Evolutionary conservation across 2,329 filamentous ascomycete species (phyloP).

Genomic region (Beauveria pseudobassiana): DNA sequence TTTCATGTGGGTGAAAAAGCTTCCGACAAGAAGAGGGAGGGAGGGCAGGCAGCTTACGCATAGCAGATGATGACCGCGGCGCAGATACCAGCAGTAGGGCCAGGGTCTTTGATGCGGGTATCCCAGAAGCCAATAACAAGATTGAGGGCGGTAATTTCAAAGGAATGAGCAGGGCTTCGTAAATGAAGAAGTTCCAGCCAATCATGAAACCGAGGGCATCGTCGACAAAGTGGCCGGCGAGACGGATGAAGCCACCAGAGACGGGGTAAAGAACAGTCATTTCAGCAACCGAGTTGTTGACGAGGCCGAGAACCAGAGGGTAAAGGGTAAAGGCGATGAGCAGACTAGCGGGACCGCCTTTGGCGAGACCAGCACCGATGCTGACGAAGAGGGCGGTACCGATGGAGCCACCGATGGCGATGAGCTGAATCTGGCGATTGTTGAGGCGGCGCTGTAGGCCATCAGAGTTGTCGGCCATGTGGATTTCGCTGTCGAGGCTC

Average conservation of each 20-base stretch:
- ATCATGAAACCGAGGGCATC: constrained; percentile 53
- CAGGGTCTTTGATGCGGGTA: constrained; percentile 46
- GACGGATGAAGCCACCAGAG: constrained; percentile 54
- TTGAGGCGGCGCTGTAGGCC: constrained; percentile 40
- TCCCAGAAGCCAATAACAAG: constrained; percentile 35
- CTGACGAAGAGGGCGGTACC: constrained; percentile 53
- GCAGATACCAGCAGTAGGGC: constrained; percentile 59
- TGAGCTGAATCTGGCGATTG: constrained; percentile 51
- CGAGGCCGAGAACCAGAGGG: constrained; percentile 45
- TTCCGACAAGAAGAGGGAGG: not conserved
- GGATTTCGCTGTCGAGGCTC: constrained; percentile 18
- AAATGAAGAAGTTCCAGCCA: constrained; percentile 39
- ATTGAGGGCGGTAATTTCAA: constrained; percentile 35
- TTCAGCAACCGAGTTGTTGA: constrained; percentile 60
- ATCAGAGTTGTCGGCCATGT: constrained; percentile 26
- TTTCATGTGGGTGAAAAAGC: not conserved
- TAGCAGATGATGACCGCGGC: constrained; percentile 47
- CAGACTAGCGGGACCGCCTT: constrained; percentile 40
- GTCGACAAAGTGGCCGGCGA: constrained; percentile 59
- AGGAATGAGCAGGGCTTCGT: constrained; percentile 35
- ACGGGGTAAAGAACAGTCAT: constrained; percentile 58
- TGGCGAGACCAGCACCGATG: constrained; percentile 47
- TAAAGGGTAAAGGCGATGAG: constrained; percentile 54
- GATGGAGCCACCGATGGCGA: constrained; percentile 51
- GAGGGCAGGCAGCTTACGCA: constrained; percentile 35